Conservation (phyloP, 306 rosid species). For the Alnus glutinosa region DNA sequence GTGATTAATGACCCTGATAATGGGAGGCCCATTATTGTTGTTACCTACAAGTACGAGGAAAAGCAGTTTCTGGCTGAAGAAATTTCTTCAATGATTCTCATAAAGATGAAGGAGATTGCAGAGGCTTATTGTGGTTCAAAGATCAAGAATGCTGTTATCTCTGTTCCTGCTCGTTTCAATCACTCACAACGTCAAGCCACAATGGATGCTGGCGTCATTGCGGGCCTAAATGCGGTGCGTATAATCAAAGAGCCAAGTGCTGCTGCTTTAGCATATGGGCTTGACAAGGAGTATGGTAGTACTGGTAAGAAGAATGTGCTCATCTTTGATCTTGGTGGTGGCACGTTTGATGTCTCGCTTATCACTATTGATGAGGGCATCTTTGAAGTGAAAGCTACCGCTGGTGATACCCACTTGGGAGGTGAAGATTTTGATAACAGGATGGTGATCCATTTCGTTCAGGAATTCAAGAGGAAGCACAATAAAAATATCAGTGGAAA, state of each 20-base stretch:
- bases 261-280: slow-evolving; percentile 47
- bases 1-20: slow-evolving; percentile 33
- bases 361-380: slow-evolving; percentile 36
- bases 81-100: slow-evolving; percentile 40
- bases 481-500: slow-evolving; percentile 35
- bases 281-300: slow-evolving; percentile 26
- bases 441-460: slow-evolving; percentile 38
- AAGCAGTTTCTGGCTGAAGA: slow-evolving; percentile 40
- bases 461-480: slow-evolving; percentile 41
- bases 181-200: slow-evolving; percentile 41
- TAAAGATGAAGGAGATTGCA: slow-evolving; percentile 38
- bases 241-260: slow-evolving; percentile 46
- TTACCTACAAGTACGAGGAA: slow-evolving; percentile 36
- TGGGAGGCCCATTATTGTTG: slow-evolving; percentile 40
- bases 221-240: slow-evolving; percentile 38
- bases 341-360: slow-evolving; percentile 44
- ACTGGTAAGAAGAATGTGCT: slow-evolving; percentile 35
- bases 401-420: slow-evolving; percentile 38
- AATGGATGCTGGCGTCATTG: slow-evolving; percentile 42
- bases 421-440: slow-evolving; percentile 45
- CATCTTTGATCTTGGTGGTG: slow-evolving; percentile 42
- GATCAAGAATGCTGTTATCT: slow-evolving; percentile 37
- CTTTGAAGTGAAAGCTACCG: slow-evolving; percentile 42
- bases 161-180: slow-evolving; percentile 44
- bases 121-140: slow-evolving; percentile 37